Conservation (phyloP, 306 rosid species). For the Alnus glutinosa region DNA sequence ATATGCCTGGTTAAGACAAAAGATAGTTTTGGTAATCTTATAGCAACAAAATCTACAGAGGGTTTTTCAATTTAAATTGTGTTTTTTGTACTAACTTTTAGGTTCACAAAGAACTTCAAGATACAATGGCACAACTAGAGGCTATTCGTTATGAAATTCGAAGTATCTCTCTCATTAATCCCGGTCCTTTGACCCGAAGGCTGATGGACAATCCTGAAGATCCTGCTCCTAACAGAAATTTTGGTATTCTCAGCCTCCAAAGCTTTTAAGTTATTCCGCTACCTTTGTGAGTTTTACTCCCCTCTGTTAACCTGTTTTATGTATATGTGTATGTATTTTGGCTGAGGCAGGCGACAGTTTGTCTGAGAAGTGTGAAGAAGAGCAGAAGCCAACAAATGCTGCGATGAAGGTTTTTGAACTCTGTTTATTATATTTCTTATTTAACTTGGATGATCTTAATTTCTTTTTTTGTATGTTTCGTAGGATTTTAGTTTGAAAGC, state of each 20-base stretch:
- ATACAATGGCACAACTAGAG: slow-evolving; percentile 75
- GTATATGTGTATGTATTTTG: not conserved
- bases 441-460: not conserved
- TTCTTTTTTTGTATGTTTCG: not conserved
- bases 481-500: slow-evolving; percentile 43
- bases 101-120: slow-evolving; percentile 93
- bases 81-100: slow-evolving; percentile 20
- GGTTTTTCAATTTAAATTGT: slow-evolving; percentile 1
- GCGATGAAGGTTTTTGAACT: slow-evolving; percentile 33
- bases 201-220: slow-evolving; percentile 51
- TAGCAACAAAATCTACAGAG: not conserved
- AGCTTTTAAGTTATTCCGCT: not conserved
- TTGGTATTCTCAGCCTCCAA: slow-evolving; percentile 15
- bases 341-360: slow-evolving; percentile 10
- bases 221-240: not conserved
- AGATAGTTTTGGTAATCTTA: not conserved
- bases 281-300: not conserved
- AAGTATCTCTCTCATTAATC: slow-evolving; percentile 59
- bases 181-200: slow-evolving; percentile 68
- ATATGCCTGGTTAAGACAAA: not conserved
- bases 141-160: slow-evolving; percentile 84
- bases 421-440: not conserved
- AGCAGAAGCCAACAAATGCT: slow-evolving; percentile 22
- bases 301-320: slow-evolving; percentile 1
- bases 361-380: slow-evolving; percentile 21